Base-by-base conservation (phyloP, 306 rosid species). In the Castanea crenata region DNA sequence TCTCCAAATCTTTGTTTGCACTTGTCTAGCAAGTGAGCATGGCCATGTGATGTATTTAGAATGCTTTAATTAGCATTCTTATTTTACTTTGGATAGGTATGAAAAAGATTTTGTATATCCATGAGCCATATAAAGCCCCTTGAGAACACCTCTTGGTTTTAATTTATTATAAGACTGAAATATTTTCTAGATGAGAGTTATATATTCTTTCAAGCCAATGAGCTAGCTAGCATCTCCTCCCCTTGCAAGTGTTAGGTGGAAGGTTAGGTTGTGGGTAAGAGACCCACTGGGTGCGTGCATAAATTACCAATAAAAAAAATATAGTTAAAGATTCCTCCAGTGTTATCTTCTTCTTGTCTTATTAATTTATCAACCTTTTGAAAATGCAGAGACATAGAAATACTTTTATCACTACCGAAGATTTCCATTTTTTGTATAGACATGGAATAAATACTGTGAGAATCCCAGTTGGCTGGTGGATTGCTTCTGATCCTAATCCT, bases 401-500 rank as follows among this genome's bases (percentile, higher is more conserved):
- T 85, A 91, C 89, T 88, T 95, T 92, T 80, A 75, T 92, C 78
- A 86, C 89, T 20, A 15, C 78, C 46, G 94, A 87, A 64, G 97
- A 94, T 89, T 94, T 94, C 88, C 79, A 73, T 63, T 94, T 94
- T 92, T 91, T 94, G 79, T 75, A 81, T 78, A 85, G 88, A 85
- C 94, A 89, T 80, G 97, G 97, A 87, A 89, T 94, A 83, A 94
- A 94, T 81, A 86, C 99, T 5, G 99, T 90, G 84, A 91, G 99
- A 88, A 92, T 92, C 65, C 99, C 97, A 19, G 97, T 94, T 81
- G 99, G 98, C 70, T 94, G 98, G 98, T 91, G 99, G 98, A 92
- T 92, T 87, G 96, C 99, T 79, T 92, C 73, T 84, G 98, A 95
- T 86, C 97, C 99, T 46, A 90, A 95, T 91, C 98, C 98, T 90